Evolutionary conservation across 148 eudicot genomes (phyloP), one percentile per base, ranked within the genome.

Genomic region (Arbutus unedo): DNA sequence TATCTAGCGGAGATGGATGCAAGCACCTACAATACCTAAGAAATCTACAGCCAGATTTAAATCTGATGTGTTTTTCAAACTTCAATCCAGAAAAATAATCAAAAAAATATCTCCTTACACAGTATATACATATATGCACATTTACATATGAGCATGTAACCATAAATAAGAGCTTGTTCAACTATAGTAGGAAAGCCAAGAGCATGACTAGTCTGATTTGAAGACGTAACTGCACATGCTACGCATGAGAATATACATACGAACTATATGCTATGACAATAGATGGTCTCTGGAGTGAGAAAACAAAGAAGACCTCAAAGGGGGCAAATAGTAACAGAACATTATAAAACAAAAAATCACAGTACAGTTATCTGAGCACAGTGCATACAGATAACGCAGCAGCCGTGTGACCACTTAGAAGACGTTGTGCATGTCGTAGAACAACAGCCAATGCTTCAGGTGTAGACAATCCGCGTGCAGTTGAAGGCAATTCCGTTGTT

Each of bases 311-410:
- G 51, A 71, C 38, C 15, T 25, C 47, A 82, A 41, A 50, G 2
- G 54, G 43, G 77, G 2, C 50, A 19, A 8, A 66, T 49, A 70
- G 41, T 72, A 72, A 60, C 31, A 76, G 25, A 16, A 71, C 10
- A 72, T 83, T 15, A 73, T 11, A 45, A 8, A 67, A 73, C 11
- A 51, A 8, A 67, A 51, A 49, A 51, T 7, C 77, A 44, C 74
- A 74, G 56, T 60, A 64, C 4, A 47, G 21, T 48, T 74, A 31
- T 4, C 38, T 43, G 31, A 81, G 50, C 6, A 48, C 18, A 82
- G 78, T 72, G 78, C 93, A 75, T 94, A 96, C 99, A 88, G 97
- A 96, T 82, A 96, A 82, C 43, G 95, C 89, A 57, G 89, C 84
- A 82, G 81, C 86, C 82, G 90, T 89, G 47, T 71, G 89, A 59